Percentiles rank a stretch among this genome's conserved stretches.
Conservation (phyloP, 225 moss, liverwort and hornwort species). For the Asterella californica region DNA sequence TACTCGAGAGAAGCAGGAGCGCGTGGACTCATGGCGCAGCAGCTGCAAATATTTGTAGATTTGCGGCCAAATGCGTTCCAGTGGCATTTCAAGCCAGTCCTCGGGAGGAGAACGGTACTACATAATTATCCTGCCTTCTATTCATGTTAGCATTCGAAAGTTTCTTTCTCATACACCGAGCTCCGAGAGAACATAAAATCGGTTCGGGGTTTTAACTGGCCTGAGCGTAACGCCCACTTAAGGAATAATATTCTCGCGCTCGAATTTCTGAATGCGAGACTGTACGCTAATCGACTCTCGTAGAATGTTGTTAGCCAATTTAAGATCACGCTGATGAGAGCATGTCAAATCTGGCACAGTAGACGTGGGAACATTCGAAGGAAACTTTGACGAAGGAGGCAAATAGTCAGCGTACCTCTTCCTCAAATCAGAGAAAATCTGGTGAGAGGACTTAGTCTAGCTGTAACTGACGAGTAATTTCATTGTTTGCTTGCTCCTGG, state of each 20-base stretch:
- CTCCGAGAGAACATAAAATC: not conserved
- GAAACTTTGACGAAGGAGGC: not conserved
- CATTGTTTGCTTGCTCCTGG: not conserved
- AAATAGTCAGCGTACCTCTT: not conserved
- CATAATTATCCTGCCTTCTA: not conserved
- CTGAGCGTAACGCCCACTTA: no score
- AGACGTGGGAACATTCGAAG: no score
- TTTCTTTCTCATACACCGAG: not conserved
- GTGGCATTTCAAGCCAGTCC: not conserved
- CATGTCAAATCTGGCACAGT: no score
- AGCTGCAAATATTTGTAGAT: constrained; percentile 18
- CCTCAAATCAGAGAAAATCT: not conserved
- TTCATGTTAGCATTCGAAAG: no score
- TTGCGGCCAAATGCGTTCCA: not conserved
- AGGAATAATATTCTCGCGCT: not conserved
- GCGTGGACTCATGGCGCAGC: constrained; percentile 18
- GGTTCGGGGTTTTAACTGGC: not conserved
- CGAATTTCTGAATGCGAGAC: not conserved
- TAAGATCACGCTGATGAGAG: no score
- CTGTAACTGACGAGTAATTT: not conserved
- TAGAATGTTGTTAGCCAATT: not conserved
- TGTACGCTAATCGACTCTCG: not conserved
- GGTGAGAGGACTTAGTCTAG: not conserved
- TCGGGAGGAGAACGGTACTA: not conserved
- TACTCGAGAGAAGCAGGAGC: not conserved